phyloP scores from a whole-genome alignment of 768 basidiomycete genomes.

The Polyporus arcularius region DNA sequence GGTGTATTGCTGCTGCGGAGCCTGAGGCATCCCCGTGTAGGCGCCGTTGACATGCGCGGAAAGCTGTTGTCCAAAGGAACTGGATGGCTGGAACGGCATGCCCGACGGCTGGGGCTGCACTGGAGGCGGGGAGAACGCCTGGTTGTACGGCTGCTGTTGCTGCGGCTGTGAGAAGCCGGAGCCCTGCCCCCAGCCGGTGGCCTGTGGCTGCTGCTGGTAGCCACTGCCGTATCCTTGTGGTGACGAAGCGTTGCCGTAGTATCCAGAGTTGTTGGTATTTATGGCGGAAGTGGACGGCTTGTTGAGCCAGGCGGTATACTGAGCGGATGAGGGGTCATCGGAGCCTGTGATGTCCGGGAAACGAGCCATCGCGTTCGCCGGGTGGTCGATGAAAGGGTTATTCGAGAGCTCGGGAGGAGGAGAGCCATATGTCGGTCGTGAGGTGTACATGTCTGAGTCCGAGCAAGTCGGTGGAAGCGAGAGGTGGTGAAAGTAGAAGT shows the following conservation, averaged over 20 bases:
- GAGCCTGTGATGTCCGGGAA: slow-evolving; percentile 61
- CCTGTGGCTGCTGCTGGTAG: slow-evolving; percentile 17
- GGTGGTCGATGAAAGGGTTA: slow-evolving; percentile 69
- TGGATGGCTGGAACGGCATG: slow-evolving; percentile 49
- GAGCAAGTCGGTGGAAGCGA: not conserved
- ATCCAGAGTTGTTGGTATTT: slow-evolving; percentile 22
- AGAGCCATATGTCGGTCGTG: slow-evolving; percentile 23
- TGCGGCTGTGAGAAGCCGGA: slow-evolving; percentile 24
- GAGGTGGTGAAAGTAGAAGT: not conserved
- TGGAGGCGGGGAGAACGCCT: slow-evolving; percentile 24
- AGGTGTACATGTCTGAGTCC: slow-evolving; percentile 23
- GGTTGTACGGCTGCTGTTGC: slow-evolving; percentile 19
- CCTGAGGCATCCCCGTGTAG: slow-evolving; percentile 26
- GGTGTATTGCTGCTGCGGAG: slow-evolving; percentile 31
- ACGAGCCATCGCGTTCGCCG: slow-evolving; percentile 42
- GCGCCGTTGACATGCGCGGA: slow-evolving; percentile 30
- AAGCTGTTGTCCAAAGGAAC: slow-evolving; percentile 60
- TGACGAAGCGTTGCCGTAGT: slow-evolving; percentile 12
- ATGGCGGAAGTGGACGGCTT: slow-evolving; percentile 26
- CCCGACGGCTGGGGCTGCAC: slow-evolving; percentile 35
- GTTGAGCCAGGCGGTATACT: slow-evolving; percentile 46
- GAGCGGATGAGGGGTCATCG: slow-evolving; percentile 23
- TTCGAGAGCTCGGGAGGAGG: slow-evolving; percentile 45
- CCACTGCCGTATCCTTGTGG: slow-evolving; percentile 12
- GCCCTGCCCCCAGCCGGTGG: slow-evolving; percentile 13